Evolutionary conservation across 2,329 filamentous ascomycete species (phyloP).

Genomic region (Neonectria hederae): DNA sequence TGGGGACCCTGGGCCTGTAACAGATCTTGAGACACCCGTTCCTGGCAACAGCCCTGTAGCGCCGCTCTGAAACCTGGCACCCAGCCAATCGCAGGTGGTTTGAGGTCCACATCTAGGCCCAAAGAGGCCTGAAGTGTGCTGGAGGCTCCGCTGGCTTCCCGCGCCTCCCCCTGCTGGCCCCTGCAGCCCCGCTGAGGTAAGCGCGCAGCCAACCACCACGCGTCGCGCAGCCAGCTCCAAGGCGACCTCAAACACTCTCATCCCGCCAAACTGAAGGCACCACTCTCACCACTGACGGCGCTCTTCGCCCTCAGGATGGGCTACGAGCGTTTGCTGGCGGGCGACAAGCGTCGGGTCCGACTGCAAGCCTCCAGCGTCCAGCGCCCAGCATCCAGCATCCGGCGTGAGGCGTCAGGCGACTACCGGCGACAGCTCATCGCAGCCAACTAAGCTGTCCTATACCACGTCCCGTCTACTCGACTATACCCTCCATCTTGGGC

Average conservation of each 20-base stretch:
- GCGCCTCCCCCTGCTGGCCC: constrained; percentile 28
- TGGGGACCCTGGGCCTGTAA: constrained; percentile 47
- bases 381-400: background rate
- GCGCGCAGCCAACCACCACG: constrained; percentile 37
- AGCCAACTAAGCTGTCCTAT: constrained; percentile 12
- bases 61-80: constrained; percentile 18
- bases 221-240: constrained; percentile 28
- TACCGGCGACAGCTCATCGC: constrained; percentile 21
- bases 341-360: background rate
- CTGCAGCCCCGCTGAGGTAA: constrained; percentile 24
- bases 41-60: constrained; percentile 28
- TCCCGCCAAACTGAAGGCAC: constrained; percentile 21
- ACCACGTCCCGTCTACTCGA: constrained; percentile 6
- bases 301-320: constrained; percentile 27
- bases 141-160: constrained; percentile 35
- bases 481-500: constrained; percentile 23
- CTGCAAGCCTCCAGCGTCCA: background rate
- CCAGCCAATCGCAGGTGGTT: constrained; percentile 29
- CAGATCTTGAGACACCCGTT: constrained; percentile 54
- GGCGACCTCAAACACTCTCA: constrained; percentile 42
- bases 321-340: constrained; percentile 6
- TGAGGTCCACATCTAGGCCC: constrained; percentile 32
- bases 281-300: constrained; percentile 19
- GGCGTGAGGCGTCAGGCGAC: constrained; percentile 14
- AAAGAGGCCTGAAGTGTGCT: constrained; percentile 35